Base-by-base conservation (phyloP, 169 alveolate genomes). In the Babesia ovis region DNA sequence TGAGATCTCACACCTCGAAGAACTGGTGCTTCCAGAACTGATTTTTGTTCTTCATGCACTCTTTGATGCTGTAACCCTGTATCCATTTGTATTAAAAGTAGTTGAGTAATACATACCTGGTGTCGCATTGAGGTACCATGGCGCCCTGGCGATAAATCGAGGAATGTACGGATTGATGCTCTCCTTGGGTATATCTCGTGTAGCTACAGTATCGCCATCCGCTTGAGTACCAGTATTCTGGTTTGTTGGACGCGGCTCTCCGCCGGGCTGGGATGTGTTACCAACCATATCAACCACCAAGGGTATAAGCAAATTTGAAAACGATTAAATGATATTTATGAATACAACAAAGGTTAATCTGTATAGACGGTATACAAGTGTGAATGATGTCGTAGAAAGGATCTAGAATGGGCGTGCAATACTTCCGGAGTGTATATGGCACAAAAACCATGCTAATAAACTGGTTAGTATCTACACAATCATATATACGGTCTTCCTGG, bases 111-210 rank as follows among this genome's bases (percentile, higher is more conserved):
- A 50, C 58, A 37, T 46, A 80, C 55, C 51, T 34, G 59, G 37
- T 18, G 69, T 54, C 32, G 59, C 31, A 20, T 81, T 75, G 35
- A 88, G 34, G 62, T 92, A 92, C 95, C 95, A 92, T 0, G 95
- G 95, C 50, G 95, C 95, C 50, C 83, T 92, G n/a, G 94, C 83
- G 62, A 92, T 92, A 72, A 86, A 92, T 54, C 90, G 93, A 14
- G 95, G 95, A 74, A 90, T 92, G 66, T 92, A 92, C 23, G 95
- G 95, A 73, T 92, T 92, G 32, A 84, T 75, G 18, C 68, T 90
- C 27, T 83, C 75, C 67, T 84, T 89, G 54, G 69, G 60, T 14
- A 68, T 72, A 50, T 90, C 90, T 51, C 68, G 85, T 9, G 79
- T 75, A 22, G 77, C 82, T 64, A 84, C 91, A 8, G 87, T 86